Conservation (phyloP, 2,329 filamentous ascomycete genomes). For the Phoma sp. region DNA sequence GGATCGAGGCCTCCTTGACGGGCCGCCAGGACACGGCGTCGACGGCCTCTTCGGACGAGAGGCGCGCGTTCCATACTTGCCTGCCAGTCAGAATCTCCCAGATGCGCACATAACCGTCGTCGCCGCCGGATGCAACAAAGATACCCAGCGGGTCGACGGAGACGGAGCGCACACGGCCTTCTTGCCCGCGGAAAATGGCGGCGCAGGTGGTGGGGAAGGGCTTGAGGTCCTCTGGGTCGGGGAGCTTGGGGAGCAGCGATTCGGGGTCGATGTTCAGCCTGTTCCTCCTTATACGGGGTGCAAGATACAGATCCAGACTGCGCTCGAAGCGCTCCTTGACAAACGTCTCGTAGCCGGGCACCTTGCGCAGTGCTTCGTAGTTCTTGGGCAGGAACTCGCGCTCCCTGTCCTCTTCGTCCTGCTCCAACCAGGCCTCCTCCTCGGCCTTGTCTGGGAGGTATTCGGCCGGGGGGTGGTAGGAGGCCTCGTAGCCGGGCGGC, state of each 20-base stretch:
- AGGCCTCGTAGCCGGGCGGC: slow-evolving; percentile 92
- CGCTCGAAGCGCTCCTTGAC: slow-evolving; percentile 97
- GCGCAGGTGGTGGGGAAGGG: slow-evolving; percentile 93
- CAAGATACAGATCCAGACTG: slow-evolving; percentile 93
- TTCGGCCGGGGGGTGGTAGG: slow-evolving; percentile 94
- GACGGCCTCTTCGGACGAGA: slow-evolving; percentile 80
- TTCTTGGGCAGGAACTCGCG: slow-evolving; percentile 86
- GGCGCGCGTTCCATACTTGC: slow-evolving; percentile 82
- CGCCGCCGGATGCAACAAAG: slow-evolving; percentile 89
- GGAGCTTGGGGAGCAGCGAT: slow-evolving; percentile 89
- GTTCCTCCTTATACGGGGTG: slow-evolving; percentile 89
- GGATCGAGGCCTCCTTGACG: slow-evolving; percentile 77
- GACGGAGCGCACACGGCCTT: slow-evolving; percentile 84
- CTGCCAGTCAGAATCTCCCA: slow-evolving; percentile 89
- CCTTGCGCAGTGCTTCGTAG: slow-evolving; percentile 84
- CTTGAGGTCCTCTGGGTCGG: slow-evolving; percentile 89
- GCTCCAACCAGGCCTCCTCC: slow-evolving; percentile 81
- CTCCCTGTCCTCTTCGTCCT: slow-evolving; percentile 88
- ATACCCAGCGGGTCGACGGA: slow-evolving; percentile 84
- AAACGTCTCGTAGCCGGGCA: slow-evolving; percentile 88
- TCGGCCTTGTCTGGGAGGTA: slow-evolving; percentile 90
- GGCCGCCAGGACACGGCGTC: slow-evolving; percentile 91
- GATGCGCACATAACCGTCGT: slow-evolving; percentile 89
- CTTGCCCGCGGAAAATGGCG: slow-evolving; percentile 85
- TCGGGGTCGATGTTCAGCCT: slow-evolving; percentile 96